Percentiles rank a stretch among this genome's conserved stretches.
Conservation (phyloP, 2,329 filamentous ascomycete species). For the Talaromyces sp. region DNA sequence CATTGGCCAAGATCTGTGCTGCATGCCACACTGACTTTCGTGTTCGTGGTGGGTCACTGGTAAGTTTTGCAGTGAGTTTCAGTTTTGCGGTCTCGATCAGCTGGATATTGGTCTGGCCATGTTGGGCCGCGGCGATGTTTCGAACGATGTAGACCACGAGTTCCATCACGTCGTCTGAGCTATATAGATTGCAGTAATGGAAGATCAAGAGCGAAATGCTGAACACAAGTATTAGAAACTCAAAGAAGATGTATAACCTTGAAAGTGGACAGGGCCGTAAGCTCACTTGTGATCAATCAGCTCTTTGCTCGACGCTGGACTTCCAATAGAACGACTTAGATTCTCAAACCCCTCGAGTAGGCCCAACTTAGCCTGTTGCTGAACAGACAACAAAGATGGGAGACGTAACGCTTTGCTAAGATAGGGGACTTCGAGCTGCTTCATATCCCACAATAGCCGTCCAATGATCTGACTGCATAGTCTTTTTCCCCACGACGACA, state of each 20-base stretch:
- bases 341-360: conserved; percentile 12
- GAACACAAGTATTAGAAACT: neutral
- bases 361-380: conserved; percentile 1
- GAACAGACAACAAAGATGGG: conserved; percentile 4
- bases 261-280: neutral
- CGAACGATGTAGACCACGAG: conserved; percentile 13
- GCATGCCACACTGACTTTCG: conserved; percentile 13
- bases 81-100: conserved; percentile 8
- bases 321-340: neutral
- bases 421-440: conserved; percentile 14
- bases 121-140: neutral
- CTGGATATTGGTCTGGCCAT: neutral
- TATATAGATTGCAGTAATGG: conserved; percentile 12
- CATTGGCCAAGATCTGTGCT: conserved; percentile 11
- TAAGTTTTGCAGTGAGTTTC: neutral
- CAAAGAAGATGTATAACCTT: neutral
- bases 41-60: neutral
- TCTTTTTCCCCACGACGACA: conserved; percentile 14
- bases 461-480: conserved; percentile 14
- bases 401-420: conserved; percentile 9
- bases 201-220: conserved; percentile 13
- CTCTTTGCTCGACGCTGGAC: conserved; percentile 11
- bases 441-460: conserved; percentile 7
- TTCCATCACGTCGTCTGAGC: conserved; percentile 14
- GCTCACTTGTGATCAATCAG: conserved; percentile 13